Evolutionary conservation across 495 filamentous ascomycete species (phyloP).

Genomic region (Aspergillus indologenus): DNA sequence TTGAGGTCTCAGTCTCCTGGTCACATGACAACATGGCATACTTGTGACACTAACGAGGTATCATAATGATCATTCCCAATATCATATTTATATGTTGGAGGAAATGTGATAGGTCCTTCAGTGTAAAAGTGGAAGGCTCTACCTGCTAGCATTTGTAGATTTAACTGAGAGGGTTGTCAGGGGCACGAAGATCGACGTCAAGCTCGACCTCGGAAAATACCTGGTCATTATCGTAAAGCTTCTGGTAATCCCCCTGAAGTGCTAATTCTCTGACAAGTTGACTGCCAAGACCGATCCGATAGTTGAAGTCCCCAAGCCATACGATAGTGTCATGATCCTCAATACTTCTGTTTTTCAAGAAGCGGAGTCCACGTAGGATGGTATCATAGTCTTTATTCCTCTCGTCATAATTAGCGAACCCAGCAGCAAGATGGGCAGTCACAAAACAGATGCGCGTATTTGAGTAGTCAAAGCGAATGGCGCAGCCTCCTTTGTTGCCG

Average conservation of each 20-base stretch:
- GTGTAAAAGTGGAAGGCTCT: slow-evolving; percentile 87
- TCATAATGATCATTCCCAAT: slow-evolving; percentile 84
- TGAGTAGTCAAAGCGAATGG: slow-evolving; percentile 93
- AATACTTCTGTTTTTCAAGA: slow-evolving; percentile 85
- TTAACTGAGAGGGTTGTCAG: slow-evolving; percentile 56
- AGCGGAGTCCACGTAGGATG: slow-evolving; percentile 81
- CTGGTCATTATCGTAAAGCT: slow-evolving; percentile 90
- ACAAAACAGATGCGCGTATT: slow-evolving; percentile 93
- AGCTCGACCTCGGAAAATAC: slow-evolving; percentile 35
- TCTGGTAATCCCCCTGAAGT: slow-evolving; percentile 65
- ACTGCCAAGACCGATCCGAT: slow-evolving; percentile 83
- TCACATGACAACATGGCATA: background rate
- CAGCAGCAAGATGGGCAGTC: slow-evolving; percentile 93
- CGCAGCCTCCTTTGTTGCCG: slow-evolving; percentile 96
- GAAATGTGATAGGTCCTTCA: slow-evolving; percentile 77
- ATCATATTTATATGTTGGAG: slow-evolving; percentile 95
- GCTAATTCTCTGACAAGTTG: slow-evolving; percentile 76
- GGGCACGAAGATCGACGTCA: background rate
- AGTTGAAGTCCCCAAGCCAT: slow-evolving; percentile 99
- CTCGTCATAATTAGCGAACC: slow-evolving; percentile 96
- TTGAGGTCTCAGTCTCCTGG: slow-evolving; percentile 3
- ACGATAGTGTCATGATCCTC: slow-evolving; percentile 93
- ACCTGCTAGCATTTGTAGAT: slow-evolving; percentile 93
- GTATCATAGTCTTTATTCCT: slow-evolving; percentile 89
- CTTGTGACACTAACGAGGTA: slow-evolving; percentile 65